Conservation (phyloP, 1,284 basidiomycete genomes). For the Hemileia vastatrix region DNA sequence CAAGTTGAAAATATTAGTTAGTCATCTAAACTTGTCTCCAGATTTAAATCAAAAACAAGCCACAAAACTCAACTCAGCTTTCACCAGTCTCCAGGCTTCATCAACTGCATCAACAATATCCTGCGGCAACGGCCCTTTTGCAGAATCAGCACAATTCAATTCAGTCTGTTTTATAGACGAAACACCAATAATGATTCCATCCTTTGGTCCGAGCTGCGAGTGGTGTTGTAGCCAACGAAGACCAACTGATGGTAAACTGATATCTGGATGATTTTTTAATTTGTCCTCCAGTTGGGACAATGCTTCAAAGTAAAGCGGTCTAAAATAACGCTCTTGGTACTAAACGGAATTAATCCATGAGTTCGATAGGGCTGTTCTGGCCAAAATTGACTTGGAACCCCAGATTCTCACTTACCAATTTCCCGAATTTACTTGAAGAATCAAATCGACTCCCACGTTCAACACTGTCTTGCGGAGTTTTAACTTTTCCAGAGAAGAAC, state of each 20-base stretch:
- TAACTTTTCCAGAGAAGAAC: constrained; percentile 12
- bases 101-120: background rate
- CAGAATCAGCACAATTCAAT: background rate
- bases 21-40: too few relatives aligned
- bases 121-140: constrained; percentile 2
- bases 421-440: background rate
- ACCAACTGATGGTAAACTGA: constrained; percentile 10
- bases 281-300: background rate
- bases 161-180: constrained; percentile 3
- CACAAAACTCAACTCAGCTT: constrained; percentile 13
- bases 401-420: background rate
- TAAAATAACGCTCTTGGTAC: background rate
- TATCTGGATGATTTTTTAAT: background rate
- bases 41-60: too few relatives aligned
- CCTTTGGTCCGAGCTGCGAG: background rate
- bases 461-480: background rate
- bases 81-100: constrained; percentile 1
- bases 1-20: too few relatives aligned
- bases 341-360: background rate
- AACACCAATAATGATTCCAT: constrained; percentile 6
- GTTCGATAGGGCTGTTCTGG: background rate
- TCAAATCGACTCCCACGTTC: constrained; percentile 1
- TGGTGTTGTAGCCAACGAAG: constrained; percentile 19
- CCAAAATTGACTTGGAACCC: background rate
- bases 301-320: background rate